phyloP scores from a whole-genome alignment of 2,329 filamentous ascomycete species.

The Ophiostoma montium region DNA sequence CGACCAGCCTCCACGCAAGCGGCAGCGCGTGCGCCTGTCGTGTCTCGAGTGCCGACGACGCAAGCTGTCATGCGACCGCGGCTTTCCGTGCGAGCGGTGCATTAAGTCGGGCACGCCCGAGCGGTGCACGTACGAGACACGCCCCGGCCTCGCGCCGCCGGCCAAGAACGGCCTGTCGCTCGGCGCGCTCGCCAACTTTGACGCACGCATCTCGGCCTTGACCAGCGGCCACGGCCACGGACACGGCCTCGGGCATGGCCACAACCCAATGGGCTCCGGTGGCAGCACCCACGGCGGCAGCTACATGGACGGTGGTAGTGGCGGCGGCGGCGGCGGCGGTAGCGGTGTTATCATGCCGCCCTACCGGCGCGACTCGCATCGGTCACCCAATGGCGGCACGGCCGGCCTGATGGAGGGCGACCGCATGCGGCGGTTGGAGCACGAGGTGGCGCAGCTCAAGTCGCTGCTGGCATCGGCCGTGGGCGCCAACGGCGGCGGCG shows the following conservation, averaged over 20 bases:
- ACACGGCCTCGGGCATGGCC: no score
- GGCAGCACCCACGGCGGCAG: slow-evolving; percentile 1
- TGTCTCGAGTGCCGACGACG: slow-evolving; percentile 46
- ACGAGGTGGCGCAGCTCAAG: slow-evolving; percentile 44
- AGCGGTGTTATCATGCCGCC: slow-evolving; percentile 13
- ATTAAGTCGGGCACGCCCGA: slow-evolving; percentile 48
- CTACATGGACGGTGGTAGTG: slow-evolving; percentile 15
- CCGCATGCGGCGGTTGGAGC: slow-evolving; percentile 43
- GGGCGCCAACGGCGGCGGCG: neutral
- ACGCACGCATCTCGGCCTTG: slow-evolving; percentile 26
- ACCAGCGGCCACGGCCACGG: slow-evolving; percentile 20
- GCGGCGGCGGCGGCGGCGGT: slow-evolving; percentile 14
- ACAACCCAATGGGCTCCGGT: neutral
- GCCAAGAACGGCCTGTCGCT: slow-evolving; percentile 32
- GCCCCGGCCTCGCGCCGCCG: slow-evolving; percentile 24
- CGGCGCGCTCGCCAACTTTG: slow-evolving; percentile 29
- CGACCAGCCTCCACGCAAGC: slow-evolving; percentile 30
- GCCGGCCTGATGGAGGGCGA: slow-evolving; percentile 30
- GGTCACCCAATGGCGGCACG: slow-evolving; percentile 5
- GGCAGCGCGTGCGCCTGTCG: slow-evolving; percentile 44
- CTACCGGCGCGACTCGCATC: slow-evolving; percentile 23
- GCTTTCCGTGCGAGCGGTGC: slow-evolving; percentile 47
- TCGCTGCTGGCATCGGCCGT: slow-evolving; percentile 24
- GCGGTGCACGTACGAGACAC: slow-evolving; percentile 43
- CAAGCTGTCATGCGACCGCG: slow-evolving; percentile 47